These are phyloP conservation scores for Apiotrichum veenhuisii DNA, from an alignment of 1,284 basidiomycete species.

Conservation along the genomic window DNA sequence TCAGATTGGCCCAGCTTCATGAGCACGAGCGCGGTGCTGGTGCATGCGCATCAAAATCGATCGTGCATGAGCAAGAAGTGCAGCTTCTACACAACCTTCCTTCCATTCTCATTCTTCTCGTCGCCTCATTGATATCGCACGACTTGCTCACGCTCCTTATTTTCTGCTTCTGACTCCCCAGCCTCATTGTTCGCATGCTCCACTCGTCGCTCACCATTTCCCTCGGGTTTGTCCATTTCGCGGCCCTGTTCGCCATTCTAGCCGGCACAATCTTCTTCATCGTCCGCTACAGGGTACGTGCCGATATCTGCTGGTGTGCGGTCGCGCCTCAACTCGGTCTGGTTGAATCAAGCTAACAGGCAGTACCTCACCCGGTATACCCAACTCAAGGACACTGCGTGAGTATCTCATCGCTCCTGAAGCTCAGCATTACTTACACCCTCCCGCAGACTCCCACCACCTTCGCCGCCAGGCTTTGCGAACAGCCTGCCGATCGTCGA, in stretches of 20 bases:
- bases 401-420: slow-evolving; percentile 15
- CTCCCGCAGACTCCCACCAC: slow-evolving; percentile 26
- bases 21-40: too few relatives aligned
- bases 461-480: slow-evolving; percentile 33
- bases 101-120: not conserved
- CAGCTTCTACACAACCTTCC: not conserved
- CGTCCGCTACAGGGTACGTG: slow-evolving; percentile 73
- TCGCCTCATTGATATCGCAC: not conserved
- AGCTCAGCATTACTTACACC: not conserved
- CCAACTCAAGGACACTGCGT: slow-evolving; percentile 77
- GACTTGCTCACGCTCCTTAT: slow-evolving; percentile 50
- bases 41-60: too few relatives aligned
- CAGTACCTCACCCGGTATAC: slow-evolving; percentile 55
- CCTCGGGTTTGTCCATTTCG: slow-evolving; percentile 84
- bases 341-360: slow-evolving; percentile 6
- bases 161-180: slow-evolving; percentile 9
- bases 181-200: slow-evolving; percentile 57
- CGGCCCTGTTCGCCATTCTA: slow-evolving; percentile 65
- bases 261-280: slow-evolving; percentile 71
- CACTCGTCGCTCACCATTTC: slow-evolving; percentile 85
- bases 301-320: slow-evolving; percentile 55
- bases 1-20: not conserved
- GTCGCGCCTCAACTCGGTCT: too few relatives aligned
- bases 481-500: slow-evolving; percentile 28
- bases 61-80: too few relatives aligned